These are phyloP conservation scores for Moringa oleifera DNA, from an alignment of 345 rosid genomes.

Conservation along the genomic window DNA sequence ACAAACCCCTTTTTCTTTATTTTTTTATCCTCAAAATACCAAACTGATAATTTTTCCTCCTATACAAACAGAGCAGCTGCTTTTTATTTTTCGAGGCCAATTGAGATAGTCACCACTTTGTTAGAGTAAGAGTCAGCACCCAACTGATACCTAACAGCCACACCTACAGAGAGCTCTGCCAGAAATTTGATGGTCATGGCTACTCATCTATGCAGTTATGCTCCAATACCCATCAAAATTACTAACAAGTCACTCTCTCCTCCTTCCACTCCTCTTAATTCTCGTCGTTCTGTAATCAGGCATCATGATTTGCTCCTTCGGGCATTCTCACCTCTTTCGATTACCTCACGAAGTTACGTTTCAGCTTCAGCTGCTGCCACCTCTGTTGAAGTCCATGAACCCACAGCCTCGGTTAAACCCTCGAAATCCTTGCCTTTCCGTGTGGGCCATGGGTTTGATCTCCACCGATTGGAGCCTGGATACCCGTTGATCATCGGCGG, in stretches of 20 bases:
- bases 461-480: conserved; percentile 88
- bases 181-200: conserved; percentile 40
- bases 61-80: too few relatives aligned
- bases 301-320: conserved; percentile 9
- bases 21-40: too few relatives aligned
- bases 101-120: too few relatives aligned
- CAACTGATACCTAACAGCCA: too few relatives aligned
- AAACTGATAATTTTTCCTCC: too few relatives aligned
- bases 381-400: conserved; percentile 38
- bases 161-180: not conserved
- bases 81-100: too few relatives aligned
- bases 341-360: conserved; percentile 18
- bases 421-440: conserved; percentile 70
- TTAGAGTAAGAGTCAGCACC: too few relatives aligned
- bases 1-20: too few relatives aligned
- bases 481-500: conserved; percentile 95
- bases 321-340: conserved; percentile 12
- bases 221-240: conserved; percentile 16
- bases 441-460: conserved; percentile 95
- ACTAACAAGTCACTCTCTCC: conserved; percentile 13
- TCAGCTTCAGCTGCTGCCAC: conserved; percentile 36
- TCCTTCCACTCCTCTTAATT: conserved; percentile 13
- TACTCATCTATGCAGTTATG: conserved; percentile 25
- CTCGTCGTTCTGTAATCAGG: conserved; percentile 13
- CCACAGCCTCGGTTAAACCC: conserved; percentile 34